A percentile compares a stretch with the other conserved stretches of the same genome.
phyloP scores from a whole-genome alignment of 352 stramenopile genomes.

The Globisporangium yorkense region DNA sequence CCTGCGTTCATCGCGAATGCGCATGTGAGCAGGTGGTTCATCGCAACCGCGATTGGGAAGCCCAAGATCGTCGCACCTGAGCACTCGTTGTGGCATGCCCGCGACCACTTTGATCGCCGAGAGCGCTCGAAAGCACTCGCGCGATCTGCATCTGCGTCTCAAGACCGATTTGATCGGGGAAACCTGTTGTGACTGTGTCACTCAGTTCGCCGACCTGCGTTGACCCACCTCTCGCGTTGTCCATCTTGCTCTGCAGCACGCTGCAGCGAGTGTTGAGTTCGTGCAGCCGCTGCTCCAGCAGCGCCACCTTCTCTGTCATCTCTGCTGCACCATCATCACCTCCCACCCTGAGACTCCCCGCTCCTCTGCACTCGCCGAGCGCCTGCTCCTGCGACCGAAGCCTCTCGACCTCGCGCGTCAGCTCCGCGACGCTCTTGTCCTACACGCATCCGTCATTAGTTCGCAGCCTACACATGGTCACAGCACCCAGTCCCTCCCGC shows the following conservation, averaged over 20 bases:
- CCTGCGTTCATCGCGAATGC: background rate
- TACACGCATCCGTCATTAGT: background rate
- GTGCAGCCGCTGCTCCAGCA: slow-evolving; percentile 12
- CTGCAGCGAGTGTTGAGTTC: slow-evolving; percentile 11
- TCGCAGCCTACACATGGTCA: background rate
- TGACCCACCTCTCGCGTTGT: background rate
- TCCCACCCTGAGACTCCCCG: background rate
- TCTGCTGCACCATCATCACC: no score
- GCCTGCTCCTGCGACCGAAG: background rate
- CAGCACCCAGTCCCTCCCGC: background rate
- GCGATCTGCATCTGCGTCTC: no score
- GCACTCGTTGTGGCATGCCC: no score
- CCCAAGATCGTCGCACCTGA: no score
- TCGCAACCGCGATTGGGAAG: no score
- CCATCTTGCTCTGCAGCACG: slow-evolving; percentile 4
- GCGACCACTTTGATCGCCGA: no score
- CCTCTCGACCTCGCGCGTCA: slow-evolving; percentile 5
- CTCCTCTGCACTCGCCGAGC: background rate
- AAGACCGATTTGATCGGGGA: no score
- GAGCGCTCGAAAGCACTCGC: no score
- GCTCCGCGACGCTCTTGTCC: slow-evolving; percentile 7
- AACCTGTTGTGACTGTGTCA: no score
- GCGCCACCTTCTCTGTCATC: slow-evolving; percentile 6
- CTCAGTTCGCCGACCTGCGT: no score
- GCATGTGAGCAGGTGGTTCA: no score